phyloP scores from a whole-genome alignment of 805 yeast species.

The Cyberlindnera misumaiensis region DNA sequence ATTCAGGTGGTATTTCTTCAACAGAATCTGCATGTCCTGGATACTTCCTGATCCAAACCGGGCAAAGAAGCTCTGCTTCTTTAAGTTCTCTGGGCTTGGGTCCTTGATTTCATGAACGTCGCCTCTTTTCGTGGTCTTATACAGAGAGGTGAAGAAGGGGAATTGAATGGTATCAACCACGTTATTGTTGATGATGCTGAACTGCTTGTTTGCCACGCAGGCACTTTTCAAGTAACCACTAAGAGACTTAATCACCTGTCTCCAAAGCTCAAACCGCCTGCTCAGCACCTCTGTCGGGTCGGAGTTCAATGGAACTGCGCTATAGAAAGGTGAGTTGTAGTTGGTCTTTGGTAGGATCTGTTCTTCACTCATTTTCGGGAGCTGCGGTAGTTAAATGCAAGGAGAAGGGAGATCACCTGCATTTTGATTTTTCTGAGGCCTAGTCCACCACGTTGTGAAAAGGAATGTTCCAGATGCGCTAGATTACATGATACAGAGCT shows the following conservation, averaged over 20 bases:
- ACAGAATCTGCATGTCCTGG: constrained; percentile 70
- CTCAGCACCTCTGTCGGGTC: constrained; percentile 85
- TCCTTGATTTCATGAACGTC: constrained; percentile 26
- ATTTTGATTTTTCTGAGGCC: too few relatives aligned
- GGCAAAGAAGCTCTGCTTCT: constrained; percentile 53
- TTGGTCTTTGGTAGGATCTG: constrained; percentile 18
- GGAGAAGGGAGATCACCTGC: neutral
- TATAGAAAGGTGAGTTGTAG: constrained; percentile 32
- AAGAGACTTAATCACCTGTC: constrained; percentile 69
- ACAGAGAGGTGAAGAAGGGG: constrained; percentile 30
- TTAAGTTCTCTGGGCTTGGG: constrained; percentile 21
- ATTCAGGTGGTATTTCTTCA: constrained; percentile 63
- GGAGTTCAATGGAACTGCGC: constrained; percentile 49
- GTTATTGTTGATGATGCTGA: constrained; percentile 70
- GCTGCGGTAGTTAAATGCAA: too few relatives aligned
- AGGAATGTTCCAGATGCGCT: too few relatives aligned
- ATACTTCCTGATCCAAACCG: constrained; percentile 65
- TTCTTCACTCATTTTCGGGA: constrained; percentile 8
- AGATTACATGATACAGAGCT: too few relatives aligned
- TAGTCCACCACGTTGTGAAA: too few relatives aligned
- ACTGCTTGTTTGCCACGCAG: constrained; percentile 80
- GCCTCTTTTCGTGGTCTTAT: constrained; percentile 4
- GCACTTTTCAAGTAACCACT: constrained; percentile 70
- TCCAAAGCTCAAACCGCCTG: constrained; percentile 78
- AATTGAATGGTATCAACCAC: constrained; percentile 67